phyloP scores from a whole-genome alignment of 495 filamentous ascomycete species.

The Lepraria neglecta region DNA sequence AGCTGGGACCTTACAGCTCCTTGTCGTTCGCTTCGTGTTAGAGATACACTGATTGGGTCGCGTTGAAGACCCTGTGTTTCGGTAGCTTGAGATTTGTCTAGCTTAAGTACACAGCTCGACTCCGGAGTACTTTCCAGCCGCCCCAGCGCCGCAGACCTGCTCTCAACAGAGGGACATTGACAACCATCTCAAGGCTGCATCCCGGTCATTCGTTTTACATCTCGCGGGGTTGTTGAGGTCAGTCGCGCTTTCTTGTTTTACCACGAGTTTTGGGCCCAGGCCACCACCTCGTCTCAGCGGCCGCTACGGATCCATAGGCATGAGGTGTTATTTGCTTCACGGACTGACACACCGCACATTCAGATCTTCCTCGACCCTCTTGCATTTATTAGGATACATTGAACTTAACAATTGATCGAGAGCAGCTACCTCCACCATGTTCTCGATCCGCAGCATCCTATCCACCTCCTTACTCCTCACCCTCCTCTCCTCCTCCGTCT shows the following conservation, averaged over 20 bases:
- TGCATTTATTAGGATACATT: not conserved
- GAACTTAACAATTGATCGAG: not conserved
- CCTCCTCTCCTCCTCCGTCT: conserved; percentile 12
- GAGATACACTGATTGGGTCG: not conserved
- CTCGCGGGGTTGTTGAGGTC: not conserved
- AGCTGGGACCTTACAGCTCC: not conserved
- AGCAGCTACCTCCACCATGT: conserved; percentile 17
- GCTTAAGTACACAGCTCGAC: not conserved
- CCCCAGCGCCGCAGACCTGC: conserved; percentile 2
- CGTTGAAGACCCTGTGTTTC: not conserved
- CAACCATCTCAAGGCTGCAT: not conserved
- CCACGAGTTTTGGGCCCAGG: not conserved
- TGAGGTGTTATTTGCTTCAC: not conserved
- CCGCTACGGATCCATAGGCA: not conserved
- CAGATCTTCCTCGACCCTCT: not conserved
- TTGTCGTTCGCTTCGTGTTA: not conserved
- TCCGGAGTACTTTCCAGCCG: not conserved
- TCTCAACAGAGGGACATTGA: not conserved
- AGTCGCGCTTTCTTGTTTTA: conserved; percentile 1
- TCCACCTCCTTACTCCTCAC: conserved; percentile 16
- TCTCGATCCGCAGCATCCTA: conserved; percentile 20
- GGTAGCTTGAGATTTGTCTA: not conserved
- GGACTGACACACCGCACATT: conserved; percentile 7
- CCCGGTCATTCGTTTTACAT: not conserved
- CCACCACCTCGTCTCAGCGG: not conserved